Base-by-base conservation (phyloP, 176 grass and related monocot species). In the Saccharum officinarum region DNA sequence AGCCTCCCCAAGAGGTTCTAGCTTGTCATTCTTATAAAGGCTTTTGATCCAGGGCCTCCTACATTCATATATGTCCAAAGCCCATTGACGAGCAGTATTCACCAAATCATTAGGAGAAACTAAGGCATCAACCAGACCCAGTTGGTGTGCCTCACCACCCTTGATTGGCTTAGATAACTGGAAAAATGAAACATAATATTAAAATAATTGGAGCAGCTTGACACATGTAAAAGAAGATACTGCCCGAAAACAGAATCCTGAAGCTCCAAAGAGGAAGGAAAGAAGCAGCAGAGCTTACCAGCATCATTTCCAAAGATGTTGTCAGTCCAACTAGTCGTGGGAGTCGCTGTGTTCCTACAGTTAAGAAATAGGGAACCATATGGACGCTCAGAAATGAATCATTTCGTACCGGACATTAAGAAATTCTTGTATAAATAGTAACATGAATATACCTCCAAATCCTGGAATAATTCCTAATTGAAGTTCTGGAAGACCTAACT, bases 261-360 rank as follows among this genome's bases (percentile, higher is more conserved):
- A 80, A 11, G 20, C 44, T 73, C 20, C 37, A 67, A 67, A 40
- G 18, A 74, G 36, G 0, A 55, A 52, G 82, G 5, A 67, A 33
- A 88, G 4, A 64, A 34, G 4, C 1, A 33, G 39, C 33, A 86
- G 12, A 76, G 79, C 79, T 92, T 83, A 98, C 97, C 97, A 98
- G 52, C 26, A 98, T 94, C 89, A 95, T 99, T 83, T 99, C 91
- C 63, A 99, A 75, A 83, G 91, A 83, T 90, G 96, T 99, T 75
- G 89, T 86, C 83, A 99, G 78, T 61, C 93, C 97, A 88, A 92
- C 92, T 79, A 99, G 93, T 18, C 91, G 97, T 34, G 97, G 97
- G 45, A 99, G 97, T 68, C 97, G 86, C 22, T 99, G 97, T 16
- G 93, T 99, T 78, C 97, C 93, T 98, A 82, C n/a, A 87, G 79